Base-by-base conservation (phyloP, 176 grass and related monocot species). In the Cenchrus purpureus region DNA sequence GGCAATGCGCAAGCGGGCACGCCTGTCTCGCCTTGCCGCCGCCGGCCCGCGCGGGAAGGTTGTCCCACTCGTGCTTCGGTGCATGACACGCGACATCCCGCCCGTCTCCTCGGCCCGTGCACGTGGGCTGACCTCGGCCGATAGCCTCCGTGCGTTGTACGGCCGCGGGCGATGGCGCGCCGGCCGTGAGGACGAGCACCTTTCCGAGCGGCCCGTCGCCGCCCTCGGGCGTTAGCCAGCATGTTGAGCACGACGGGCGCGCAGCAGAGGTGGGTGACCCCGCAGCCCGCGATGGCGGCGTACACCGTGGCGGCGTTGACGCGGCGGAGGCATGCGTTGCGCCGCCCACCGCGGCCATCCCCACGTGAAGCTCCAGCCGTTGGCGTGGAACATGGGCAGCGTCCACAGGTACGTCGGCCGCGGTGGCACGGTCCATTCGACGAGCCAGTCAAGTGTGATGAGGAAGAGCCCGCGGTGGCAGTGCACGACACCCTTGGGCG, bases 241-340 rank as follows among this genome's bases (percentile, higher is more conserved):
- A 98, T 98, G 93, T 91, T 93, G 54, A 98, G 87, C 49, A 98
- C 91, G 49, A 98, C 91, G 7, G 95, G 95, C 34, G 95, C 95
- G 17, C 95, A 89, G 68, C 93, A 98, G 87, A 98, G 84, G 84
- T 98, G 95, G 31, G 84, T 88, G 67, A 95, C 87, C 1, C 65
- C 62, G 50, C 81, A 83, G 57, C 44, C 0, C 7, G 75, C 82
- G 82, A 95, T 86, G 67, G 79, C 67, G n/a, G 78, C 53, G 91
- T 86, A 95, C 10, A 98, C 75, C 15, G 49, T 34, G 5, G 5
- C 57, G 71, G 93, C 85, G 56, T 75, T 85, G 46, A 98, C 88
- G 37, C 88, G 95, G 77, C 91, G 87, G 77, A 95, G 86, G 87
- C 93, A 98, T 15, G 95, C 64, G 45, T 93, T 98, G 93, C 93